Conservation (phyloP, 2,329 filamentous ascomycete genomes). For the Diaporthe sp. region DNA sequence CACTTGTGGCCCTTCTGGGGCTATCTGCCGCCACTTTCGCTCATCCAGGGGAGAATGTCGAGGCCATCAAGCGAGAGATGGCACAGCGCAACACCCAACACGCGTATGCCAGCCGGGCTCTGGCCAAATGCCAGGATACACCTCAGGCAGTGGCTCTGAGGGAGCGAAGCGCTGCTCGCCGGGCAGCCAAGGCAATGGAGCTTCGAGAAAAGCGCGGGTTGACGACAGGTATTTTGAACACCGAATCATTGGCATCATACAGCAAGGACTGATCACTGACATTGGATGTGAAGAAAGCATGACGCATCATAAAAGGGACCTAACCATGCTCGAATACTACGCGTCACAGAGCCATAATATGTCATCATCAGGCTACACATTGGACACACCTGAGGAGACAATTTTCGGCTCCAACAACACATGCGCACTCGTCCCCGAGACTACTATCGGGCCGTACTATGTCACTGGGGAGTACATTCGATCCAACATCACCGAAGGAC, state of each 20-base stretch:
- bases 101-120: conserved; percentile 11
- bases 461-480: conserved; percentile 57
- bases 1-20: not conserved
- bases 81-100: conserved; percentile 27
- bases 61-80: conserved; percentile 33
- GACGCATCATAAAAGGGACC: conserved; percentile 28
- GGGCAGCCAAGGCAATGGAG: conserved; percentile 28
- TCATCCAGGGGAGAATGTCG: conserved; percentile 28
- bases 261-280: not conserved
- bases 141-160: conserved; percentile 1
- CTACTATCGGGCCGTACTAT: conserved; percentile 59
- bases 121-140: conserved; percentile 5
- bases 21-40: not conserved
- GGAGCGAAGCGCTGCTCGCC: conserved; percentile 17
- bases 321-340: conserved; percentile 12
- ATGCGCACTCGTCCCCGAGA: conserved; percentile 47
- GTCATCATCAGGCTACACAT: not conserved
- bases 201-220: conserved; percentile 19
- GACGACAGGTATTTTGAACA: not conserved
- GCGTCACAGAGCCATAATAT: conserved; percentile 21
- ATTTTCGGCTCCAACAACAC: conserved; percentile 32
- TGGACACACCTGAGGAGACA: conserved; percentile 7
- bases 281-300: not conserved
- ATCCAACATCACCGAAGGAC: conserved; percentile 53
- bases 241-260: no score